Evolutionary conservation across 805 yeast species (phyloP).

Genomic region (Metschnikowia amazonensis): DNA sequence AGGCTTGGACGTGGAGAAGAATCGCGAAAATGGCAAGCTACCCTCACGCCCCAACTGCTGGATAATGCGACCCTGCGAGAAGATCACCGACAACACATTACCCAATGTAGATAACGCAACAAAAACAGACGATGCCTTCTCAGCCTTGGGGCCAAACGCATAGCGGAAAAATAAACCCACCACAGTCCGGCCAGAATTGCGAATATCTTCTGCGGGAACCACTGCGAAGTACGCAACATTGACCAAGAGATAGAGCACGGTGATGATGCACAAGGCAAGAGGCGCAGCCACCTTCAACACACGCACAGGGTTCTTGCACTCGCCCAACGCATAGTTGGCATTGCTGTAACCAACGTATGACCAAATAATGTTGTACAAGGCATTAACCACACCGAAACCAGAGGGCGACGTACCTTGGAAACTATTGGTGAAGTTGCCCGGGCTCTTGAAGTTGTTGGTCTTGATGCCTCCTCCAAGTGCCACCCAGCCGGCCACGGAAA

Average conservation of each 20-base stretch:
- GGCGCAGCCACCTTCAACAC: slow-evolving; percentile 76
- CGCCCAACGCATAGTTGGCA: slow-evolving; percentile 80
- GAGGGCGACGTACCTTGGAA: slow-evolving; percentile 53
- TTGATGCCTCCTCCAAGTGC: slow-evolving; percentile 70
- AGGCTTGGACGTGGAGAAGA: slow-evolving; percentile 70
- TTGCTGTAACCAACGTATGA: slow-evolving; percentile 80
- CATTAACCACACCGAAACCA: slow-evolving; percentile 69
- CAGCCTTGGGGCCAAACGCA: slow-evolving; percentile 67
- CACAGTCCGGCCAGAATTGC: slow-evolving; percentile 60
- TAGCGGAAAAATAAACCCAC: slow-evolving; percentile 74
- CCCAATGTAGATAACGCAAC: slow-evolving; percentile 82
- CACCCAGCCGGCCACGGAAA: slow-evolving; percentile 78
- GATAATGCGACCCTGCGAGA: slow-evolving; percentile 76
- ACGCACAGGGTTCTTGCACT: slow-evolving; percentile 67
- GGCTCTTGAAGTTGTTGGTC: slow-evolving; percentile 43
- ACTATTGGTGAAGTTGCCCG: slow-evolving; percentile 57
- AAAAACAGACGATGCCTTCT: slow-evolving; percentile 70
- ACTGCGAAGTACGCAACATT: slow-evolving; percentile 81
- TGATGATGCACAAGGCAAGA: slow-evolving; percentile 55
- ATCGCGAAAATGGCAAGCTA: slow-evolving; percentile 64
- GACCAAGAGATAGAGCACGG: slow-evolving; percentile 67
- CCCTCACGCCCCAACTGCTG: slow-evolving; percentile 85
- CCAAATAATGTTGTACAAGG: slow-evolving; percentile 81
- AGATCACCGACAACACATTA: slow-evolving; percentile 74
- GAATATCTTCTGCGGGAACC: slow-evolving; percentile 62